phyloP scores from a whole-genome alignment of 305 asterid species.

The Andrographis paniculata region DNA sequence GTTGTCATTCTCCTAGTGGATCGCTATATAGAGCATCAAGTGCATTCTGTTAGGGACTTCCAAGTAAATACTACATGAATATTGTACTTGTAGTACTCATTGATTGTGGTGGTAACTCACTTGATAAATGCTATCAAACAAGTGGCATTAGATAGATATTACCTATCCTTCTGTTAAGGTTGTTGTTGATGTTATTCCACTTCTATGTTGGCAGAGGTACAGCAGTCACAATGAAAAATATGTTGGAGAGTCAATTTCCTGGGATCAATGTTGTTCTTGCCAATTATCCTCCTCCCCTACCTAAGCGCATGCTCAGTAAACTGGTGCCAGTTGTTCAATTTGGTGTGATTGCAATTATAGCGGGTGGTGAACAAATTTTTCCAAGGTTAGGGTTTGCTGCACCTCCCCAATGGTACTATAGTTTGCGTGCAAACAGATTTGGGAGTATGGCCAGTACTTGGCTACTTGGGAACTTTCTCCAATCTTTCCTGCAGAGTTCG shows the following conservation, averaged over 20 bases:
- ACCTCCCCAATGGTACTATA: slow-evolving; percentile 91
- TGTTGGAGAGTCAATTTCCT: slow-evolving; percentile 82
- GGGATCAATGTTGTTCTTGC: slow-evolving; percentile 78
- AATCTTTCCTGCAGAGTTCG: slow-evolving; percentile 81
- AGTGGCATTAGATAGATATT: too few relatives aligned
- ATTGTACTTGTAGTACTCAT: too few relatives aligned
- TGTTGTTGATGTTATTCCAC: neutral
- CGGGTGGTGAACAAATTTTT: slow-evolving; percentile 85
- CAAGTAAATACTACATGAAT: too few relatives aligned
- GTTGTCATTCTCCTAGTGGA: too few relatives aligned
- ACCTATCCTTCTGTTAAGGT: too few relatives aligned
- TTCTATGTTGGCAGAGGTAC: slow-evolving; percentile 58
- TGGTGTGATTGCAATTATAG: slow-evolving; percentile 66
- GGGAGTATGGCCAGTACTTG: slow-evolving; percentile 95
- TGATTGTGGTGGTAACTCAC: too few relatives aligned
- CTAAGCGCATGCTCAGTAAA: slow-evolving; percentile 81
- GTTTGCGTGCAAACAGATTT: slow-evolving; percentile 51
- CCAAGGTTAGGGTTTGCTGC: slow-evolving; percentile 79
- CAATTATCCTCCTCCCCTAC: slow-evolving; percentile 86
- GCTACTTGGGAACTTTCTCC: slow-evolving; percentile 86
- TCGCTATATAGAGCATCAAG: too few relatives aligned
- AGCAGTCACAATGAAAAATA: slow-evolving; percentile 89
- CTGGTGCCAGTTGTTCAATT: slow-evolving; percentile 73
- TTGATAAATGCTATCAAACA: too few relatives aligned
- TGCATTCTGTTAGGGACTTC: too few relatives aligned